phyloP scores from a whole-genome alignment of 2,329 filamentous ascomycete species.

The Aspergillus sergii region DNA sequence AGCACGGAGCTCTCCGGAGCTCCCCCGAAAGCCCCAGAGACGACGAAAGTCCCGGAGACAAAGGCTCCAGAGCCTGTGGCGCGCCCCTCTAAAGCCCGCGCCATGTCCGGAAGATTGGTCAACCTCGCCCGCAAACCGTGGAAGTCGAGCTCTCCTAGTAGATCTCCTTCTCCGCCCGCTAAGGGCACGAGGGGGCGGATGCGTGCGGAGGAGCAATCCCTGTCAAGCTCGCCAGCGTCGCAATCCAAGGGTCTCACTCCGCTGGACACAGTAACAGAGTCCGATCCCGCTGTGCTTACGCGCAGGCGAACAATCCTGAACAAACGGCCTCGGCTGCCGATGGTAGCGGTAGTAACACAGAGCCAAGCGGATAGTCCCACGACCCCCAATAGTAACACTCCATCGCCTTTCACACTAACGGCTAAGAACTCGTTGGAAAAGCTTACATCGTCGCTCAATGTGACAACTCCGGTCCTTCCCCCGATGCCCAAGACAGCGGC shows the following conservation, averaged over 20 bases:
- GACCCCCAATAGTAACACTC: slow-evolving; percentile 41
- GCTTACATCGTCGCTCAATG: slow-evolving; percentile 43
- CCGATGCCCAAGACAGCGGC: slow-evolving; percentile 50
- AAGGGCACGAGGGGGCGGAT: slow-evolving; percentile 31
- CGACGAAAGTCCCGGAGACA: slow-evolving; percentile 27
- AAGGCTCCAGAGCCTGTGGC: slow-evolving; percentile 33
- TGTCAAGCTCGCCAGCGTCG: slow-evolving; percentile 20
- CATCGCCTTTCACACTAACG: slow-evolving; percentile 44
- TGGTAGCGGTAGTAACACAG: slow-evolving; percentile 42
- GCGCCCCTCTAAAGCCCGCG: slow-evolving; percentile 46
- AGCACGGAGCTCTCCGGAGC: slow-evolving; percentile 22
- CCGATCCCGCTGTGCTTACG: slow-evolving; percentile 22
- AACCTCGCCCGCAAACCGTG: slow-evolving; percentile 56
- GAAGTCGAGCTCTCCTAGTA: slow-evolving; percentile 46
- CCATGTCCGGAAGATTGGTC: slow-evolving; percentile 54
- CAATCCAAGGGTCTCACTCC: slow-evolving; percentile 21
- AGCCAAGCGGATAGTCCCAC: slow-evolving; percentile 36
- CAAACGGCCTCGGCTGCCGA: slow-evolving; percentile 43
- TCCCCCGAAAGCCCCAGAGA: slow-evolving; percentile 8
- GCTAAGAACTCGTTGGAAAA: slow-evolving; percentile 51
- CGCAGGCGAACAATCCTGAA: slow-evolving; percentile 37
- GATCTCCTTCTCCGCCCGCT: slow-evolving; percentile 50
- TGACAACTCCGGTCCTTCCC: slow-evolving; percentile 51
- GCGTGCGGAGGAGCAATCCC: slow-evolving; percentile 33
- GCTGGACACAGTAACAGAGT: slow-evolving; percentile 21